phyloP scores from a whole-genome alignment of 2,329 filamentous ascomycete species.

The Pyrenophora tritici-repentis region DNA sequence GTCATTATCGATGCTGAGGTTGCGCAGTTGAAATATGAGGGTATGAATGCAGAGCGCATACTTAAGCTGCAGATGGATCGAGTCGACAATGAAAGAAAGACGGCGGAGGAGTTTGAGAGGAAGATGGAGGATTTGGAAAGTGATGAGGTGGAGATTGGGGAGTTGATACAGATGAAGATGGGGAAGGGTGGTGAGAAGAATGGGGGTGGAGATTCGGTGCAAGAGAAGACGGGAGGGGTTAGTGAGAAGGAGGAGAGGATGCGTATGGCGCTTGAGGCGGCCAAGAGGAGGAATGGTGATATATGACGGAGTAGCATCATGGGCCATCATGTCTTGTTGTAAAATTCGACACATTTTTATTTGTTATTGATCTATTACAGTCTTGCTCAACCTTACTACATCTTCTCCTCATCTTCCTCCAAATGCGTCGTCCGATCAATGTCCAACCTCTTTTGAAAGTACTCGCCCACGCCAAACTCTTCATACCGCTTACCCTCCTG shows the following conservation, averaged over 20 bases:
- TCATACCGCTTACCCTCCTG: slow-evolving; percentile 31
- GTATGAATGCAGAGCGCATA: slow-evolving; percentile 49
- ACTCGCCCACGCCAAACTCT: slow-evolving; percentile 41
- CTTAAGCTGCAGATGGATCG: slow-evolving; percentile 46
- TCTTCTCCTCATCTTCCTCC: slow-evolving; percentile 11
- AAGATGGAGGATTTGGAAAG: slow-evolving; percentile 49
- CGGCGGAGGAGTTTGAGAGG: slow-evolving; percentile 43
- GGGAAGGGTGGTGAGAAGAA: slow-evolving; percentile 19
- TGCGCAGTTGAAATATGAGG: slow-evolving; percentile 56
- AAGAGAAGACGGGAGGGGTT: slow-evolving; percentile 27
- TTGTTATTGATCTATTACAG: too few relatives aligned
- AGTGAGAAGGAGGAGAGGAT: slow-evolving; percentile 54
- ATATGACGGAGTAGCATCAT: slow-evolving; percentile 14
- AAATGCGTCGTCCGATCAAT: slow-evolving; percentile 43
- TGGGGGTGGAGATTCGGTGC: slow-evolving; percentile 1
- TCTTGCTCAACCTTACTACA: slow-evolving; percentile 1
- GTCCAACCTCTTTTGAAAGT: slow-evolving; percentile 39
- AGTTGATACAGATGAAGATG: slow-evolving; percentile 36
- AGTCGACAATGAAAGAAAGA: slow-evolving; percentile 35
- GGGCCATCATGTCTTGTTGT: neutral
- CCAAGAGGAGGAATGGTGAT: slow-evolving; percentile 58
- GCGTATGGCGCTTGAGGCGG: slow-evolving; percentile 57
- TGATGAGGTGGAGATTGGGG: slow-evolving; percentile 38
- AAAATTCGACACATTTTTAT: too few relatives aligned
- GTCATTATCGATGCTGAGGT: slow-evolving; percentile 60